Evolutionary conservation across 2,329 filamentous ascomycete species (phyloP).

Genomic region (Alternaria conjuncta): DNA sequence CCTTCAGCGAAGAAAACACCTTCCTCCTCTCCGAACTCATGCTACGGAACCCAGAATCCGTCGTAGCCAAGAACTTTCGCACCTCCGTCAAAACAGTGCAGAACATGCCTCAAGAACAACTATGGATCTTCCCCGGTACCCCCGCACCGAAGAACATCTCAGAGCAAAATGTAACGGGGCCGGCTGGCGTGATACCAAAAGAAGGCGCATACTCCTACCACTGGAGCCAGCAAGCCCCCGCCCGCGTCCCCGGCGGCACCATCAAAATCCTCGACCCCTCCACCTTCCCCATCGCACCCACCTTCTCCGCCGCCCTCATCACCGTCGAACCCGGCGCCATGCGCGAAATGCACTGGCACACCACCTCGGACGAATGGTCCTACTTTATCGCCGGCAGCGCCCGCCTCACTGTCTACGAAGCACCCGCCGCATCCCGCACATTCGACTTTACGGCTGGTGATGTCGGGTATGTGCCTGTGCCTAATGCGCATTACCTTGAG

Average conservation of each 20-base stretch:
- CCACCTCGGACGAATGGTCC: constrained; percentile 65
- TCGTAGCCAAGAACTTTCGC: constrained; percentile 54
- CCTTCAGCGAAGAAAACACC: constrained; percentile 65
- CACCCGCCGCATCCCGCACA: constrained; percentile 58
- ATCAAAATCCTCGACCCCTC: constrained; percentile 66
- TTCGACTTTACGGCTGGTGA: constrained; percentile 67
- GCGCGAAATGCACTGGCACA: constrained; percentile 71
- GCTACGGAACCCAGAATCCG: constrained; percentile 50
- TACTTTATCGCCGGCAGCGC: constrained; percentile 65
- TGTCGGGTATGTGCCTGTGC: constrained; percentile 64
- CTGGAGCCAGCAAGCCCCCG: constrained; percentile 56
- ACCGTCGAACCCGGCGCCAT: constrained; percentile 67
- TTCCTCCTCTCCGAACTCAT: constrained; percentile 64
- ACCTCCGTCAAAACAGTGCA: constrained; percentile 47
- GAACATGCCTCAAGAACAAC: constrained; percentile 46
- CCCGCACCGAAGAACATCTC: constrained; percentile 46
- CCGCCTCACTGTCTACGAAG: constrained; percentile 63
- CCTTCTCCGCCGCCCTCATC: constrained; percentile 64
- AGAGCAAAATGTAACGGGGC: constrained; percentile 55
- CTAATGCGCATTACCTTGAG: constrained; percentile 65
- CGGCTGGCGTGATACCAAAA: constrained; percentile 40
- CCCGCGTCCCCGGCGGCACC: constrained; percentile 61
- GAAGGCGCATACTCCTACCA: constrained; percentile 50
- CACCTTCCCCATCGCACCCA: constrained; percentile 63
- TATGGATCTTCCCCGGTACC: constrained; percentile 54